Evolutionary conservation across 108 stramenopile species (phyloP).

Genomic region (Cyclotella baltica): DNA sequence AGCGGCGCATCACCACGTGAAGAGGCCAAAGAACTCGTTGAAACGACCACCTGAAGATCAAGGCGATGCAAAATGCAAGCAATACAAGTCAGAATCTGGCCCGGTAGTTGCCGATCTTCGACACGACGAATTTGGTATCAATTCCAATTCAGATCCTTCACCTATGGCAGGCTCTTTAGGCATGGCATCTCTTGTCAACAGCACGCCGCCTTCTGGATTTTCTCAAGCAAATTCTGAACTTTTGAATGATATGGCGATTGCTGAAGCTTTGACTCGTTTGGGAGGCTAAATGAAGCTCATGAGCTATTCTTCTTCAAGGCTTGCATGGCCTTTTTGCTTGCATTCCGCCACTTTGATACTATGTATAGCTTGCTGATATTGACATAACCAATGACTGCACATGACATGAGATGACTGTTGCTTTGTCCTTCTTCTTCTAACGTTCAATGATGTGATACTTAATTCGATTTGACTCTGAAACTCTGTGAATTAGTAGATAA

Average conservation of each 20-base stretch:
- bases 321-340: no score
- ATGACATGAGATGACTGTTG: no score
- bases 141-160: neutral
- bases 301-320: no score
- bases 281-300: no score
- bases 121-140: neutral
- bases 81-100: neutral
- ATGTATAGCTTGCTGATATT: no score
- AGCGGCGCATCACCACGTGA: neutral
- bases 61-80: neutral
- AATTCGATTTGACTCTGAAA: no score
- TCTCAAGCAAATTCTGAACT: neutral
- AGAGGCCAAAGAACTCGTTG: neutral
- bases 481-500: no score
- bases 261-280: slow-evolving; percentile 21
- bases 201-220: neutral
- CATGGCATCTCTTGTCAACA: neutral
- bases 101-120: neutral
- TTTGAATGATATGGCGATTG: slow-evolving; percentile 19
- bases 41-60: neutral
- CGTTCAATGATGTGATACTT: no score
- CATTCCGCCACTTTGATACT: no score
- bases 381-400: no score
- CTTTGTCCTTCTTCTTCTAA: no score
- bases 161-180: neutral